Conservation (phyloP, 1,284 basidiomycete species). For the Naganishia liquefaciens region DNA sequence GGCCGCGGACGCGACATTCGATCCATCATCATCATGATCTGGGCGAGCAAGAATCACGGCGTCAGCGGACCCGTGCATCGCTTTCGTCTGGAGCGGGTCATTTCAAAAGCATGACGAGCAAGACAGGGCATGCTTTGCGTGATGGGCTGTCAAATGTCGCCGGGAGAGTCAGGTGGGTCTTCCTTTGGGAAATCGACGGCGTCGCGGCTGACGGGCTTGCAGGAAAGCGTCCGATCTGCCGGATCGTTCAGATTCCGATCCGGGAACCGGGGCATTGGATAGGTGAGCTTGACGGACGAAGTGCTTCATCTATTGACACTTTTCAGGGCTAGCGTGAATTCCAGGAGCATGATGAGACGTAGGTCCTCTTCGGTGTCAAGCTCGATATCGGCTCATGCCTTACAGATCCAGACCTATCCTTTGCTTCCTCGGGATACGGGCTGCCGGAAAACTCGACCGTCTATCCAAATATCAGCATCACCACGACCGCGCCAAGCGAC, state of each 20-base stretch:
- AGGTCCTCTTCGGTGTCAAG: too few species aligned
- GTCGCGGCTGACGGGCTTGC: neutral
- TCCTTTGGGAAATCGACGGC: too few species aligned
- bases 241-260: constrained; percentile 12
- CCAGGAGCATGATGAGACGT: too few species aligned
- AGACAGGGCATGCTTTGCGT: constrained; percentile 19
- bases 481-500: constrained; percentile 16
- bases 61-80: constrained; percentile 9
- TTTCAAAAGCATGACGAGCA: constrained; percentile 19
- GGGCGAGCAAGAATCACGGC: neutral
- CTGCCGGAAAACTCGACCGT: neutral
- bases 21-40: neutral
- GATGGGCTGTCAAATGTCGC: constrained; percentile 21
- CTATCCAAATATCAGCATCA: constrained; percentile 16
- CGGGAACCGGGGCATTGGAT: neutral
- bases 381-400: constrained; percentile 1
- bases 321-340: too few species aligned
- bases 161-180: constrained; percentile 1
- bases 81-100: constrained; percentile 15
- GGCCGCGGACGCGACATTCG: neutral
- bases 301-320: neutral
- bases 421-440: constrained; percentile 2
- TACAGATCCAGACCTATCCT: constrained; percentile 1
- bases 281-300: neutral
- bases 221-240: constrained; percentile 9